phyloP scores from a whole-genome alignment of 2,329 filamentous ascomycete species.

The Aspergillus pseudonomiae region DNA sequence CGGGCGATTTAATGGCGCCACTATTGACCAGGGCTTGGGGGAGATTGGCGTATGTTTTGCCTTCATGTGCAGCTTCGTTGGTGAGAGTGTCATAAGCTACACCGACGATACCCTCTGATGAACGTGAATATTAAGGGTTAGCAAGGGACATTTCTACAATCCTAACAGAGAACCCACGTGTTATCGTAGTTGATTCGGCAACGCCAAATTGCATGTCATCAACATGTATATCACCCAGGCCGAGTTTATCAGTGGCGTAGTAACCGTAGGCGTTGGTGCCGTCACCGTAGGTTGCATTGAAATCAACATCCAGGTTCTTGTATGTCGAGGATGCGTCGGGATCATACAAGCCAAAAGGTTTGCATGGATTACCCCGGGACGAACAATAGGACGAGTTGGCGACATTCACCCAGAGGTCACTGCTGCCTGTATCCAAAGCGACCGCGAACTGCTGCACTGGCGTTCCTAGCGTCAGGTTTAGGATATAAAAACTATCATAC shows the following conservation, averaged over 20 bases:
- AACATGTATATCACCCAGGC: slow-evolving; percentile 10
- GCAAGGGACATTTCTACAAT: slow-evolving; percentile 37
- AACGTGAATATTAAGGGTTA: neutral
- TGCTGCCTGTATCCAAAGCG: slow-evolving; percentile 62
- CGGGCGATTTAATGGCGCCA: slow-evolving; percentile 64
- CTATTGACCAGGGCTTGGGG: slow-evolving; percentile 63
- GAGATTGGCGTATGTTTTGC: slow-evolving; percentile 58
- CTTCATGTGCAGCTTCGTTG: slow-evolving; percentile 63
- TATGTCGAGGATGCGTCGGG: slow-evolving; percentile 75
- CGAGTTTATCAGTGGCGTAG: slow-evolving; percentile 56
- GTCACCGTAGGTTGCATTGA: slow-evolving; percentile 84
- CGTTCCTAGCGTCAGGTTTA: slow-evolving; percentile 57
- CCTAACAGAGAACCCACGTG: slow-evolving; percentile 61
- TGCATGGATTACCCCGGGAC: slow-evolving; percentile 54
- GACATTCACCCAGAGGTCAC: slow-evolving; percentile 68
- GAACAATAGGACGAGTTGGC: slow-evolving; percentile 63
- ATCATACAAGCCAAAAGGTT: slow-evolving; percentile 66
- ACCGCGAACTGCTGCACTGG: slow-evolving; percentile 55
- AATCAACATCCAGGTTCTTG: slow-evolving; percentile 67
- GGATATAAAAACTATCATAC: slow-evolving; percentile 12
- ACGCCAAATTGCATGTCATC: slow-evolving; percentile 16
- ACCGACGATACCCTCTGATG: slow-evolving; percentile 65
- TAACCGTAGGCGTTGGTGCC: slow-evolving; percentile 73
- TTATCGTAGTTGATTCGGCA: slow-evolving; percentile 8
- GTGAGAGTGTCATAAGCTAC: slow-evolving; percentile 67